Base-by-base conservation (phyloP, 2,329 filamentous ascomycete species). In the Albophoma yamanashiensis region DNA sequence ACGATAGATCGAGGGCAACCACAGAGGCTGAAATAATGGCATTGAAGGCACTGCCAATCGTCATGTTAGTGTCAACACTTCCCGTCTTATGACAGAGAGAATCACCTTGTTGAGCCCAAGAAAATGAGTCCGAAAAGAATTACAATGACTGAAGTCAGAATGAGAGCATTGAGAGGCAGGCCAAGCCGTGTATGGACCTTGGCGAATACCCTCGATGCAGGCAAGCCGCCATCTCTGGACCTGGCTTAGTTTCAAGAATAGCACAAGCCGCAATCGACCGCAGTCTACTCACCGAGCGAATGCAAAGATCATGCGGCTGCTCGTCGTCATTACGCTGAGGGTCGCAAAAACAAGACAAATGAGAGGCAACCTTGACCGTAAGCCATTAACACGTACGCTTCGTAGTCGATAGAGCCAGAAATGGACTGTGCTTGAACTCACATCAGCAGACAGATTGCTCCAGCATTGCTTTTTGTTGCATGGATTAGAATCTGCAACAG, bases 21-120 rank as follows among this genome's bases (percentile, higher is more conserved):
- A 92, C 88, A 0, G 86, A 88, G 0, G 87, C 83, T 0, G 86
- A 84, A 1, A 88, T 80, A 65, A 91, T 88, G 17, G 87, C 87
- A 50, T 87, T 89, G 72, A 91, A 89, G 0, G 88, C 87, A 61
- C 80, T 67, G 22, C 8, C 27, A 3, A 14, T 1, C 2, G n/a
- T n/a, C 8, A 8, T 6, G 17, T 36, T 12, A 53, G 17, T 31
- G 2, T 22, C 8, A 11, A 52, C 20, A 9, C 5, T 5, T 9
- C 11, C 14, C 27, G 17, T n/a, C 17, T 36, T 34, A 9, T 8
- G n/a, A 61, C 36, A 52, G 3, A 39, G 6, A 8, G 6, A 11
- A 15, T 27, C 45, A 66, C 64, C 64, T 66, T 12, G 73, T 77
- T 2, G 85, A 89, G 0, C 86, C 88, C 3, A 91, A 78, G 70